Percentiles rank a stretch among this genome's conserved stretches.
Conservation (phyloP, 331 rosid genomes). For the Malus hybrid region DNA sequence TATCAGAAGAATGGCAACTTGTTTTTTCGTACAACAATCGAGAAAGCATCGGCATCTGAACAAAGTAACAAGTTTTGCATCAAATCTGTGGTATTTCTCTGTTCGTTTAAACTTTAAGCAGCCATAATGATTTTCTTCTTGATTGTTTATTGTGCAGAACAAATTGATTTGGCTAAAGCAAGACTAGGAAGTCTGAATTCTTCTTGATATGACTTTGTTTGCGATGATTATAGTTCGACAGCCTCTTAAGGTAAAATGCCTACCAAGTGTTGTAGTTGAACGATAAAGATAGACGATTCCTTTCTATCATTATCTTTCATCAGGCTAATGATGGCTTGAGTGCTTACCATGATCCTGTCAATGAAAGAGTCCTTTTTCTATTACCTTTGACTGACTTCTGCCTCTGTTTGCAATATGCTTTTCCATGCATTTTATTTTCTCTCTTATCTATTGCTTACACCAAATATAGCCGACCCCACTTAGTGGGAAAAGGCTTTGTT, state of each 20-base stretch:
- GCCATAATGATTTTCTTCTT: neutral
- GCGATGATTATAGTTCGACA: neutral
- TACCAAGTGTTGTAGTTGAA: neutral
- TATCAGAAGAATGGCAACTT: constrained; percentile 63
- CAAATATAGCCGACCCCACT: too few species aligned
- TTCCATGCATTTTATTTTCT: neutral
- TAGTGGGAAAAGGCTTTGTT: too few species aligned
- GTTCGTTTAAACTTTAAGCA: neutral
- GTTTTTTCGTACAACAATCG: constrained; percentile 54
- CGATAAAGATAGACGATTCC: neutral
- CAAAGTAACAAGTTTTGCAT: constrained; percentile 43
- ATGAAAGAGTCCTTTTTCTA: neutral
- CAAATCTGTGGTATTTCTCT: neutral
- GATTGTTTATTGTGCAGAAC: too few species aligned
- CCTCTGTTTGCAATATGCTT: neutral
- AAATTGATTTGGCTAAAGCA: too few species aligned
- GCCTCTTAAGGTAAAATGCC: neutral
- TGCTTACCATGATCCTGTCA: neutral
- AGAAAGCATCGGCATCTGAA: constrained; percentile 51
- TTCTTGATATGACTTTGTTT: too few species aligned
- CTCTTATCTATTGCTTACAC: neutral
- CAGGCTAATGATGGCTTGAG: neutral
- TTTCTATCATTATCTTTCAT: neutral
- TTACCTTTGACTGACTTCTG: neutral
- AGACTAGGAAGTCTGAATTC: too few species aligned